Conservation (phyloP, 805 yeast species). For the Yarrowia porcina region DNA sequence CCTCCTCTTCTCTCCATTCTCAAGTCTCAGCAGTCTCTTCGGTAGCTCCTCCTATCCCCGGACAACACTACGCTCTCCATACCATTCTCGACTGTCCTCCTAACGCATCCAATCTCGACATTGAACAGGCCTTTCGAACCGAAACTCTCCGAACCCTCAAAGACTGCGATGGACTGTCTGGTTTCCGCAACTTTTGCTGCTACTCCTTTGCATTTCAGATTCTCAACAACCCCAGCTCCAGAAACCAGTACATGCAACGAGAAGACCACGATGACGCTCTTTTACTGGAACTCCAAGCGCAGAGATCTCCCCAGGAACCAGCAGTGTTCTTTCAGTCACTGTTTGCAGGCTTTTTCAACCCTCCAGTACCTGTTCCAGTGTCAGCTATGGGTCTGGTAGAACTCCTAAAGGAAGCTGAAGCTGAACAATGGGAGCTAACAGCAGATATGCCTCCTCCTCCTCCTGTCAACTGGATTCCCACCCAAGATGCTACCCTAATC, state of each 20-base stretch:
- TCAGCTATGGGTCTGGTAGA: background rate
- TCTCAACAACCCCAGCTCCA: constrained; percentile 13
- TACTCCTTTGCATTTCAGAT: constrained; percentile 16
- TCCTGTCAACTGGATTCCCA: background rate
- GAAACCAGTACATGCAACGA: constrained; percentile 10
- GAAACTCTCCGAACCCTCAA: background rate
- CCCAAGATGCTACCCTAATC: background rate
- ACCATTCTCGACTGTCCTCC: constrained; percentile 7
- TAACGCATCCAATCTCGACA: background rate
- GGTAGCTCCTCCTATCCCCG: background rate
- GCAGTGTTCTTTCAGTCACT: constrained; percentile 2
- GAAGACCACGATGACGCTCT: constrained; percentile 13
- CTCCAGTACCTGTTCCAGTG: background rate
- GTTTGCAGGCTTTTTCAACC: constrained; percentile 7
- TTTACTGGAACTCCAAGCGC: background rate
- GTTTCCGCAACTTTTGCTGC: constrained; percentile 12
- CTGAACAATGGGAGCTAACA: background rate
- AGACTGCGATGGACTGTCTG: background rate
- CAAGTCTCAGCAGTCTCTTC: background rate
- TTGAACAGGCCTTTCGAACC: background rate
- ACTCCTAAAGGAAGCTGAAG: background rate
- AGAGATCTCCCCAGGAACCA: background rate
- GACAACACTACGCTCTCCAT: background rate
- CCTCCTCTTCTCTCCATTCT: background rate
- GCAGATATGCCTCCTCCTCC: constrained; percentile 9